A percentile compares a stretch with the other conserved stretches of the same genome.
phyloP scores from a whole-genome alignment of 768 basidiomycete species.

The Ramaria sp. region DNA sequence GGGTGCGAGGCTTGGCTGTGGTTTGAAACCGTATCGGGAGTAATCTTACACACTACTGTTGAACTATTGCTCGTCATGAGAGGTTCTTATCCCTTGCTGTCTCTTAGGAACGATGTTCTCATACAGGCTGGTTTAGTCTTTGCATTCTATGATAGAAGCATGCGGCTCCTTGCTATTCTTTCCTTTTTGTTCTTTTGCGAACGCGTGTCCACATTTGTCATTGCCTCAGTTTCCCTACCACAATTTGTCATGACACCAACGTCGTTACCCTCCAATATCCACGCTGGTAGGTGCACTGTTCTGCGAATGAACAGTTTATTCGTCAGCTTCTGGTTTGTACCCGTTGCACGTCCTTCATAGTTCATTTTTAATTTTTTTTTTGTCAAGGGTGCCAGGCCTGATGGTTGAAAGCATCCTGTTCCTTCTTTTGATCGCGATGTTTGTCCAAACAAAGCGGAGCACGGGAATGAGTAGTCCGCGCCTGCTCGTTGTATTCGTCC shows the following conservation, averaged over 20 bases:
- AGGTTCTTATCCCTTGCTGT: neutral
- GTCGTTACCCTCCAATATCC: neutral
- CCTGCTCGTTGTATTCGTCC: constrained; percentile 3
- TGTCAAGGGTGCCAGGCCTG: neutral
- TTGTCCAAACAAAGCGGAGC: neutral
- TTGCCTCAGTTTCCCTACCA: neutral
- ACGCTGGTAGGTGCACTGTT: neutral
- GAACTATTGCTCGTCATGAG: constrained; percentile 2
- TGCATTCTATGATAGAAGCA: constrained; percentile 2
- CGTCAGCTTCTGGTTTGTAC: neutral
- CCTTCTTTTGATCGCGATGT: neutral
- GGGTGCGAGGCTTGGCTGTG: neutral
- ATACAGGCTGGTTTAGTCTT: neutral
- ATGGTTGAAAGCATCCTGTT: neutral
- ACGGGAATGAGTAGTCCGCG: neutral
- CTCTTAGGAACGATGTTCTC: neutral
- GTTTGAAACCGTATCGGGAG: neutral
- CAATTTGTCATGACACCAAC: neutral
- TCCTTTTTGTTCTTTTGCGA: neutral
- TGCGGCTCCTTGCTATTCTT: neutral
- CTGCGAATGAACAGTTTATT: neutral
- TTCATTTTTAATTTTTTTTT: neutral
- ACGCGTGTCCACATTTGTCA: neutral
- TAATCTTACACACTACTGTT: neutral
- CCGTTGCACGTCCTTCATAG: neutral